Evolutionary conservation across 768 basidiomycete species (phyloP).

Genomic region (Trichaptum fuscoviolaceum): DNA sequence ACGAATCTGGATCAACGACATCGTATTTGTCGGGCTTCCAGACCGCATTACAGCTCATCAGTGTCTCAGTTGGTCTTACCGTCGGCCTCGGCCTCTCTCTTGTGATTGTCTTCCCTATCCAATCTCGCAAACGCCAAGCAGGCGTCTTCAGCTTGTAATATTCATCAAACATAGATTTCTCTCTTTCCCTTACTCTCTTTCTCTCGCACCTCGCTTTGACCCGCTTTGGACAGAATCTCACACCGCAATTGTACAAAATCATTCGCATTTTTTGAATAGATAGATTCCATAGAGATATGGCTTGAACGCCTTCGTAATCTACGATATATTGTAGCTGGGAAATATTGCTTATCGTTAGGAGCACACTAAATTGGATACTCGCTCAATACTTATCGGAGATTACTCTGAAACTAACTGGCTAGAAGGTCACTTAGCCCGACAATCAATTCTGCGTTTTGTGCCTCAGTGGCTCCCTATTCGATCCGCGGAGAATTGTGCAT

Average conservation of each 20-base stretch:
- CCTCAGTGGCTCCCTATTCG: no score
- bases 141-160: slow-evolving; percentile 57
- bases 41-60: slow-evolving; percentile 70
- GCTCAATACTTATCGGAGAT: no score
- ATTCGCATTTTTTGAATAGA: neutral
- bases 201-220: neutral
- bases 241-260: neutral
- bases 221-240: neutral
- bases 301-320: no score
- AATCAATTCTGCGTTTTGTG: no score
- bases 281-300: neutral
- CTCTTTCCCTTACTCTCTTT: neutral
- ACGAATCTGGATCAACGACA: slow-evolving; percentile 19
- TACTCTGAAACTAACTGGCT: no score
- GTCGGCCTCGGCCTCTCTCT: slow-evolving; percentile 73
- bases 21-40: slow-evolving; percentile 68
- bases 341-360: no score
- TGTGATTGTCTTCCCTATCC: slow-evolving; percentile 60
- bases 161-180: no score
- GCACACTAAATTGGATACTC: no score
- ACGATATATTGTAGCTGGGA: no score
- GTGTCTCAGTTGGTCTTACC: slow-evolving; percentile 73
- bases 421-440: no score
- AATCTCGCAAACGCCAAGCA: slow-evolving; percentile 49
- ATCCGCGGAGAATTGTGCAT: no score